Evolutionary conservation across 176 grass and related monocot genomes (phyloP), one percentile per base, ranked within the genome.

Genomic region (Carex parvula): DNA sequence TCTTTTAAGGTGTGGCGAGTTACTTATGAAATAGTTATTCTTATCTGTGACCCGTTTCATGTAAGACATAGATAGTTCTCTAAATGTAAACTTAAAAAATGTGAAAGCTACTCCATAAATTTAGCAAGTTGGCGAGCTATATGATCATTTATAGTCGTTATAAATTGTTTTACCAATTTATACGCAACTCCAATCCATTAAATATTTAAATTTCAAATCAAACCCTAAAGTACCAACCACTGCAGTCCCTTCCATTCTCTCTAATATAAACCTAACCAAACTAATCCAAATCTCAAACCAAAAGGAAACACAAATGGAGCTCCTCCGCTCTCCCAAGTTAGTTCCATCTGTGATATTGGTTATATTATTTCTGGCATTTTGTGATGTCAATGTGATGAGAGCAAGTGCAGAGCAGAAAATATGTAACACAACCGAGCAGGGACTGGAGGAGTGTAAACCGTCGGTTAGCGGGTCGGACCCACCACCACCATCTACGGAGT

Each of bases 371-470:
- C 15, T 64, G 60, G 80, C 21, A 76, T 5, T 76, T 1, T 48
- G 71, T 7, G 21, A 76, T 76, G 46, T 29, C 30, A 57, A 32
- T 2, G 60, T 82, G 22, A 4, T 69, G 0, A 81, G 32, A 5
- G 59, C 35, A 17, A 18, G 80, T 35, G 79, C 85, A 30, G 68
- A 42, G 1, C 35, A 46, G 92, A 70, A 2, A 3, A 65, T 94
- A 30, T 94, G 92, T 79, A 79, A 90, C 70, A 91, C 92, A 84
- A 88, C 68, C 18, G 68, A 80, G 67, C 72, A 90, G 29, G 32
- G 86, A 20, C 65, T 92, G 76, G 85, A 87, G 80, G 53, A 46
- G 42, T 94, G 92, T 86, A 86, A 88, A 73, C 90, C 92, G 0
- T 81, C 92, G 44, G 90, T 89, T 26, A 90, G 85, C 7, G 83